Base-by-base conservation (phyloP, 1,284 basidiomycete genomes). In the Cystobasidium slooffiae region DNA sequence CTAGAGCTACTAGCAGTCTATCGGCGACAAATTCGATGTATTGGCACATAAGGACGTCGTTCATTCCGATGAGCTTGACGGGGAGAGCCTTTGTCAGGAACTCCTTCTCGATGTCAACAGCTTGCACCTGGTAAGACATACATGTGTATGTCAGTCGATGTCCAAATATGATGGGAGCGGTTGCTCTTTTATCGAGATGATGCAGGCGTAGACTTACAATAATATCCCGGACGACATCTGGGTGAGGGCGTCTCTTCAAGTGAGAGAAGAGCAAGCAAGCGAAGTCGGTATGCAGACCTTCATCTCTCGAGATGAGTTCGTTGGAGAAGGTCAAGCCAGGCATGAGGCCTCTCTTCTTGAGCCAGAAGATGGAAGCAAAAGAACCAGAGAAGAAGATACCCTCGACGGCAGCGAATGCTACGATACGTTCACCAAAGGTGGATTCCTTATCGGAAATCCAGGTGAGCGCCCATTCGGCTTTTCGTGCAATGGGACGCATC, bases 281-380 rank as follows among this genome's bases (percentile, higher is more conserved):
- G 79, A 84, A 84, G 82, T 84, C 82, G 79, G 84, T 84, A 78
- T 84, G 84, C 0, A 84, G 79, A 51, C 70, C 84, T 77, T 84
- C 84, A 79, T 84, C 84, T 52, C 84, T 81, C 7, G 82, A 83
- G 78, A 84, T 84, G 78, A 84, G 82, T 78, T 84, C 84, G 80
- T 84, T 84, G 52, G 81, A 81, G 51, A 76, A 74, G 47, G 63
- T 52, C 72, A 77, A 67, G 69, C 70, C 75, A 37, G 75, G 75
- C 84, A 84, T 84, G 55, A 84, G 80, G n/a, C 84, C 84, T 7
- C 84, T 80, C 81, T 84, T 84, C 81, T 84, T 84, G 73, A 84
- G 81, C 84, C 84, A 84, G 74, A 84, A 84, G 78, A 84, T 84
- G 24, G 82, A 82, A 6, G 84, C 84, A 74, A 84, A 84, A 7